Conservation (phyloP, 805 yeast species). For the Saturnispora sekii region DNA sequence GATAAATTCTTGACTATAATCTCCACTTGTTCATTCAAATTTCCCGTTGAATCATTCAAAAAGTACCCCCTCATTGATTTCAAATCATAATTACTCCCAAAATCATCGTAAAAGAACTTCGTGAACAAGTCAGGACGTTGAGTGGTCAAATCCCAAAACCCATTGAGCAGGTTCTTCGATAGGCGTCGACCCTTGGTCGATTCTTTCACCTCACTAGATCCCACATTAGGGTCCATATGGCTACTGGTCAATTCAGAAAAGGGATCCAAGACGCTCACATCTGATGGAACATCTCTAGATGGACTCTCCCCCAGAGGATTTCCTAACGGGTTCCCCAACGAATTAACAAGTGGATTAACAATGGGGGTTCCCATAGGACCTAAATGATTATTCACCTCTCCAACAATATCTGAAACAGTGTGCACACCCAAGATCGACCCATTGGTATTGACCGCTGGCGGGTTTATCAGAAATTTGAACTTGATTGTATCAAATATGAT, state of each 20-base stretch:
- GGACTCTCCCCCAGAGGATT: not conserved
- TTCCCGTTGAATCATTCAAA: not conserved
- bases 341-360: too few relatives aligned
- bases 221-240: slow-evolving; percentile 3
- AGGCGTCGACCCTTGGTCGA: slow-evolving; percentile 3
- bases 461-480: slow-evolving; percentile 2
- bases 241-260: slow-evolving; percentile 20
- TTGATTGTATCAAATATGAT: slow-evolving; percentile 12
- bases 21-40: not conserved
- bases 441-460: not conserved
- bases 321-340: not conserved
- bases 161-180: slow-evolving; percentile 11
- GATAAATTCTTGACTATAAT: slow-evolving; percentile 21
- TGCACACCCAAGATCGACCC: too few relatives aligned
- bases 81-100: slow-evolving; percentile 2
- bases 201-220: slow-evolving; percentile 2
- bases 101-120: slow-evolving; percentile 13
- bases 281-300: slow-evolving; percentile 13
- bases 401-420: too few relatives aligned
- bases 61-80: slow-evolving; percentile 8
- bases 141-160: slow-evolving; percentile 20
- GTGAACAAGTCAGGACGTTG: slow-evolving; percentile 14
- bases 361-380: too few relatives aligned
- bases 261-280: slow-evolving; percentile 20
- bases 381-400: too few relatives aligned